Conservation (phyloP, 2,329 filamentous ascomycete species). For the Cytospora mali region DNA sequence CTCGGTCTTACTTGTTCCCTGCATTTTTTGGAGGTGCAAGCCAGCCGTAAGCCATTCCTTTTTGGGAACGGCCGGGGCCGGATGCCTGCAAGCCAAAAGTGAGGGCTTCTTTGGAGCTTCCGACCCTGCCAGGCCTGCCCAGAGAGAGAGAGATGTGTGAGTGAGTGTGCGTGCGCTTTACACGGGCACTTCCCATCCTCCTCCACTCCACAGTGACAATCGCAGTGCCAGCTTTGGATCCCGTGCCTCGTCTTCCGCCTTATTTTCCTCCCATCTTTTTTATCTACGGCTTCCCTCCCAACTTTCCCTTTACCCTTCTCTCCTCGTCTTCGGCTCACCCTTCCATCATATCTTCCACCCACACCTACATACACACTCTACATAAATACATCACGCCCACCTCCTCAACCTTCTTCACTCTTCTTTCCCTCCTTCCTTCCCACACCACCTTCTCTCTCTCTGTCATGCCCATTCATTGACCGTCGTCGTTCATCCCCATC, state of each 20-base stretch:
- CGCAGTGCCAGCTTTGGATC: constrained; percentile 28
- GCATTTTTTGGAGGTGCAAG: constrained; percentile 17
- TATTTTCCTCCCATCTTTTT: constrained; percentile 30
- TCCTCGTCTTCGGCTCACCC: constrained; percentile 33
- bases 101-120: too few relatives aligned
- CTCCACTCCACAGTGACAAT: constrained; percentile 27
- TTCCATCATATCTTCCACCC: constrained; percentile 27
- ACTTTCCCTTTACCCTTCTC: constrained; percentile 36
- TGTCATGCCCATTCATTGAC: constrained; percentile 15
- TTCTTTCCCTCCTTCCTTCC: constrained; percentile 22
- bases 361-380: constrained; percentile 22
- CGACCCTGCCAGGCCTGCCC: constrained; percentile 11
- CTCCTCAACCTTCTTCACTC: constrained; percentile 24
- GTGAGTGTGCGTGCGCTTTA: too few relatives aligned
- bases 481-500: constrained; percentile 19
- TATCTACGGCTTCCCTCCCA: constrained; percentile 33
- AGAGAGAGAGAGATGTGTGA: too few relatives aligned
- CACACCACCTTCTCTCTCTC: constrained; percentile 18
- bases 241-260: constrained; percentile 29
- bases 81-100: background rate
- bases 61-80: constrained; percentile 2
- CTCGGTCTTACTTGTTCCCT: constrained; percentile 15
- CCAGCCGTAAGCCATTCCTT: constrained; percentile 13
- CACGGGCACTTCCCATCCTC: background rate
- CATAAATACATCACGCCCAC: constrained; percentile 27